Conservation (phyloP, 768 basidiomycete species). For the Rhodotorula kratochvilovae region DNA sequence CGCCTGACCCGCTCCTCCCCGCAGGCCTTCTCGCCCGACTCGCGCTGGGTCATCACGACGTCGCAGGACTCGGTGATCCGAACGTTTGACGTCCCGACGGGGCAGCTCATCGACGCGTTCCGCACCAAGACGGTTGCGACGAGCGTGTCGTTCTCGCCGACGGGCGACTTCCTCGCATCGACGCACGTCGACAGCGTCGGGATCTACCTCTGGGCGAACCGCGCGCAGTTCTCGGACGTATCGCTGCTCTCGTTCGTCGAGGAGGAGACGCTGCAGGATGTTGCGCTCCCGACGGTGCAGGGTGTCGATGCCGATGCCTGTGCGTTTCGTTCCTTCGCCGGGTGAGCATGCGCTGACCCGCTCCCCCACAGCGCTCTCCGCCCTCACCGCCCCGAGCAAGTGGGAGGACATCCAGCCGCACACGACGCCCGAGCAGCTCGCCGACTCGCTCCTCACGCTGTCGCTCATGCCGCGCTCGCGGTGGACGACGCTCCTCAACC, state of each 20-base stretch:
- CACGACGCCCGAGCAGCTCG: constrained; percentile 75
- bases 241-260: constrained; percentile 74
- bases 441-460: constrained; percentile 85
- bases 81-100: constrained; percentile 93
- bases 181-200: constrained; percentile 91
- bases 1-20: constrained; percentile 7
- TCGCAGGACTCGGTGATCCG: constrained; percentile 88
- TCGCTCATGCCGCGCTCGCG: constrained; percentile 83
- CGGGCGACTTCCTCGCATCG: constrained; percentile 91
- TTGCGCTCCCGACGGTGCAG: constrained; percentile 75
- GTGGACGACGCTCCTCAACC: constrained; percentile 95
- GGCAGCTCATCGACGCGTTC: constrained; percentile 86
- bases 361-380: constrained; percentile 60
- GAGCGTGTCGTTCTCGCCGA: constrained; percentile 85
- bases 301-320: constrained; percentile 75
- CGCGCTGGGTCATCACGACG: constrained; percentile 82
- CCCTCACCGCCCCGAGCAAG: constrained; percentile 58
- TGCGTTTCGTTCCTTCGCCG: constrained; percentile 46
- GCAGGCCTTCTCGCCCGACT: constrained; percentile 90
- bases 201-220: constrained; percentile 95
- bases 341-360: not conserved
- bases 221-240: constrained; percentile 85
- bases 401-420: constrained; percentile 39
- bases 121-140: constrained; percentile 80
- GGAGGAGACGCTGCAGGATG: constrained; percentile 61